These are phyloP conservation scores for Xylaria sp. DNA, from an alignment of 2,329 filamentous ascomycete genomes.

Conservation along the genomic window DNA sequence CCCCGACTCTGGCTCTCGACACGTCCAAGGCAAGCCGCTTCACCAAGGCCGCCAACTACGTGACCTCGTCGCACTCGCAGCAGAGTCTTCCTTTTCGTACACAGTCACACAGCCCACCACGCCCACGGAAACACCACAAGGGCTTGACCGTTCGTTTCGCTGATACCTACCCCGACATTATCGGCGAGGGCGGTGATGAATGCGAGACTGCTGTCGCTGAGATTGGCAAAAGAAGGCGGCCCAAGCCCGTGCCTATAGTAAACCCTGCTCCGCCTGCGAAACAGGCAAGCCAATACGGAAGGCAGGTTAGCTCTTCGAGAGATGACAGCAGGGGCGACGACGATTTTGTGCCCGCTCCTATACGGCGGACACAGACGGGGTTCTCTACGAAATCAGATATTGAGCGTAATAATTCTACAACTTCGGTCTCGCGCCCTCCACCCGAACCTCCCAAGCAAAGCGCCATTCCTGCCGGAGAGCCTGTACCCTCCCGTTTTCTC, in stretches of 20 bases:
- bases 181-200: slow-evolving; percentile 93
- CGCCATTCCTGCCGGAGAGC: slow-evolving; percentile 50
- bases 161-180: slow-evolving; percentile 78
- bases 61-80: slow-evolving; percentile 55
- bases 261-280: slow-evolving; percentile 50
- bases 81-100: slow-evolving; percentile 58
- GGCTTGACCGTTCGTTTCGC: slow-evolving; percentile 80
- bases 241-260: slow-evolving; percentile 51
- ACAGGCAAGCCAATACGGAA: slow-evolving; percentile 47
- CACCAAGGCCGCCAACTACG: slow-evolving; percentile 63
- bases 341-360: slow-evolving; percentile 64
- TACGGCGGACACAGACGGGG: slow-evolving; percentile 70
- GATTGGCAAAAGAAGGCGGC: slow-evolving; percentile 70
- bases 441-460: slow-evolving; percentile 44
- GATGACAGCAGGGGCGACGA: slow-evolving; percentile 50
- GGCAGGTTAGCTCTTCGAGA: slow-evolving; percentile 44
- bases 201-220: slow-evolving; percentile 77
- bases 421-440: slow-evolving; percentile 33
- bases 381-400: slow-evolving; percentile 53
- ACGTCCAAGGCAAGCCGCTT: slow-evolving; percentile 66
- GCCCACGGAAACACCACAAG: slow-evolving; percentile 66
- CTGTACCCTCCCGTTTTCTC: slow-evolving; percentile 50
- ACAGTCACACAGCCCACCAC: slow-evolving; percentile 58
- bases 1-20: slow-evolving; percentile 64
- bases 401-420: slow-evolving; percentile 35